phyloP scores from a whole-genome alignment of 345 rosid genomes.

The Aquilaria sinensis region DNA sequence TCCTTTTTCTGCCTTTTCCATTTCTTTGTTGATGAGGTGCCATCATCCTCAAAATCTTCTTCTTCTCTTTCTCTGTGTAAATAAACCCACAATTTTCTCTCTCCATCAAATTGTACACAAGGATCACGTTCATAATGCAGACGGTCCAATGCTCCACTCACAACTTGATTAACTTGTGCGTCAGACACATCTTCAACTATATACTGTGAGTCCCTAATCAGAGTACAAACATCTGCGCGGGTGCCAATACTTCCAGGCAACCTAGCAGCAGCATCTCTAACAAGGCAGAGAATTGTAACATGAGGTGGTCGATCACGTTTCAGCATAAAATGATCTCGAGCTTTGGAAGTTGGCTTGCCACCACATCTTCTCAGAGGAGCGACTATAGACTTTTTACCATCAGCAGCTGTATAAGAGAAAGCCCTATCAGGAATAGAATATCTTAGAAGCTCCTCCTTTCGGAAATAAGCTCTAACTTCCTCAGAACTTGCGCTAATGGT shows the following conservation, averaged over 20 bases:
- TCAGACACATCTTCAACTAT: slow-evolving; percentile 92
- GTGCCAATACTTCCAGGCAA: slow-evolving; percentile 99
- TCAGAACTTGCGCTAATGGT: slow-evolving; percentile 80
- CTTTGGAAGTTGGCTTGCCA: slow-evolving; percentile 99
- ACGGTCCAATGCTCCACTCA: slow-evolving; percentile 98
- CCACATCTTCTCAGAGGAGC: slow-evolving; percentile 99
- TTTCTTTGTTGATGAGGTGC: slow-evolving; percentile 98
- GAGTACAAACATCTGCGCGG: slow-evolving; percentile 98
- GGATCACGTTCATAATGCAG: slow-evolving; percentile 99
- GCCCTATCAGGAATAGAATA: slow-evolving; percentile 99
- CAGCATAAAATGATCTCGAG: slow-evolving; percentile 99
- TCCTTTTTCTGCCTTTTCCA: slow-evolving; percentile 99
- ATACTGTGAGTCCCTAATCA: slow-evolving; percentile 91
- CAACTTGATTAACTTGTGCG: slow-evolving; percentile 90
- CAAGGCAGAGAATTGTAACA: slow-evolving; percentile 96
- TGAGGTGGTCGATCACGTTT: slow-evolving; percentile 99
- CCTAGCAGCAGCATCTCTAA: slow-evolving; percentile 97
- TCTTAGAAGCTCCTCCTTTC: slow-evolving; percentile 83
- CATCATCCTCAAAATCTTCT: slow-evolving; percentile 99
- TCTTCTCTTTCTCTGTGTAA: slow-evolving; percentile 95
- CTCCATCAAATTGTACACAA: slow-evolving; percentile 89
- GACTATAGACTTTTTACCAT: slow-evolving; percentile 93
- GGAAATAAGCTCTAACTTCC: slow-evolving; percentile 88
- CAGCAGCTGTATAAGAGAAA: slow-evolving; percentile 93
- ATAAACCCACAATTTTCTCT: slow-evolving; percentile 97